Conservation (phyloP, 2,329 filamentous ascomycete genomes). For the Colletotrichum lupini region DNA sequence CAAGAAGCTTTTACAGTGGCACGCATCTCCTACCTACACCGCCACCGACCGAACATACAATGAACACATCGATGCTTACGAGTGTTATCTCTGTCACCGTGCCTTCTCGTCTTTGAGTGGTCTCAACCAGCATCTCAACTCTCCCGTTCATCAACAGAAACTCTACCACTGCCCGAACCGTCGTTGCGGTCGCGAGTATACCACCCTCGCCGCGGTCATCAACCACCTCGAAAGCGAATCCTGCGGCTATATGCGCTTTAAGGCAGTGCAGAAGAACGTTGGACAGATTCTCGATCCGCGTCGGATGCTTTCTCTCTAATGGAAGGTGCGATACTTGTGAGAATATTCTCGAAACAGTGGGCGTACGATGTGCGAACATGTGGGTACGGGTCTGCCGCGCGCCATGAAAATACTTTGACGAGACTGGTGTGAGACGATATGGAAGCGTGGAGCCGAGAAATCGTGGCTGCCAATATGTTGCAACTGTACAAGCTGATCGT, state of each 20-base stretch:
- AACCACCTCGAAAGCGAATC: conserved; percentile 58
- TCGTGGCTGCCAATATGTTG: background rate
- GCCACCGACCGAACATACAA: conserved; percentile 58
- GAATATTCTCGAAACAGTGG: background rate
- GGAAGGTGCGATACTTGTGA: no score
- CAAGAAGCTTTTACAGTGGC: conserved; percentile 61
- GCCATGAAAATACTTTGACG: no score
- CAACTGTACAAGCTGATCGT: background rate
- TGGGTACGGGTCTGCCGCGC: background rate
- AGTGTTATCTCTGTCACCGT: conserved; percentile 66
- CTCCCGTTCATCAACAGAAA: conserved; percentile 53
- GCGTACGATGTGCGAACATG: background rate
- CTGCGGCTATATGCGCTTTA: conserved; percentile 51
- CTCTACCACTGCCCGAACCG: conserved; percentile 54
- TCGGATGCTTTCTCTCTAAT: conserved; percentile 11
- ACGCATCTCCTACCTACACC: conserved; percentile 46
- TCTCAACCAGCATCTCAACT: conserved; percentile 66
- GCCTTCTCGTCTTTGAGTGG: conserved; percentile 47
- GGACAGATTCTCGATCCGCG: background rate
- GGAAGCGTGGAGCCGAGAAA: background rate
- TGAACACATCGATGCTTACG: conserved; percentile 48
- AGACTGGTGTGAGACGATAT: background rate
- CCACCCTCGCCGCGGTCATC: conserved; percentile 49
- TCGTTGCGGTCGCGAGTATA: conserved; percentile 50
- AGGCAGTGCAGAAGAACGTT: conserved; percentile 44